These are phyloP conservation scores for Trichoderma sp. DNA, from an alignment of 2,329 filamentous ascomycete genomes.

Conservation along the genomic window DNA sequence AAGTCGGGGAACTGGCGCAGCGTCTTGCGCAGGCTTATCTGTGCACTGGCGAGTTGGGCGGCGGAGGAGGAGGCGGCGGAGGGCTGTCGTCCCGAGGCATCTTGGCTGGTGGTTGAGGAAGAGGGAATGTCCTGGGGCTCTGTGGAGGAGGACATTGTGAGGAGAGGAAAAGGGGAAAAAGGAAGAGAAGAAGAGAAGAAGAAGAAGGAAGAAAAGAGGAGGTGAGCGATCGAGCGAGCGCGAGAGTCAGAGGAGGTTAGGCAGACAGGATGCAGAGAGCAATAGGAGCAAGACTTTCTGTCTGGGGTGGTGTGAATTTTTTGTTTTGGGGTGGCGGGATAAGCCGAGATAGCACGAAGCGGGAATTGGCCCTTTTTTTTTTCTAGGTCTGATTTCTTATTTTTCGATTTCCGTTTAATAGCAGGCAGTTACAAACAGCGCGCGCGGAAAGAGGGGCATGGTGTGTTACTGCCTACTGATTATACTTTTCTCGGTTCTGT, in stretches of 20 bases:
- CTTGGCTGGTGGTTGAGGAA: conserved; percentile 45
- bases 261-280: conserved; percentile 28
- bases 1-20: conserved; percentile 91
- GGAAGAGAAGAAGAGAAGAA: conserved; percentile 33
- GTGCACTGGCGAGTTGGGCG: conserved; percentile 68
- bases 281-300: conserved; percentile 24
- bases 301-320: conserved; percentile 29
- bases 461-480: neutral
- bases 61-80: conserved; percentile 62
- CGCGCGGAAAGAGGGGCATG: conserved; percentile 11
- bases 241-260: conserved; percentile 35
- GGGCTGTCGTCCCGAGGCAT: conserved; percentile 67
- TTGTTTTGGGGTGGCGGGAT: conserved; percentile 28
- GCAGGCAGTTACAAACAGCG: conserved; percentile 15
- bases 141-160: conserved; percentile 41
- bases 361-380: conserved; percentile 10
- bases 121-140: conserved; percentile 30
- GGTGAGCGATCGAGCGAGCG: conserved; percentile 34
- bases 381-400: neutral
- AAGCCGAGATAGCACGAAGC: conserved; percentile 21
- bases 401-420: neutral
- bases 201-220: conserved; percentile 35
- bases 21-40: conserved; percentile 69
- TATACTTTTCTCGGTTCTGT: conserved; percentile 6
- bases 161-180: conserved; percentile 36